Evolutionary conservation across 306 rosid genomes (phyloP).

Genomic region (Vigna reflexopilosa): DNA sequence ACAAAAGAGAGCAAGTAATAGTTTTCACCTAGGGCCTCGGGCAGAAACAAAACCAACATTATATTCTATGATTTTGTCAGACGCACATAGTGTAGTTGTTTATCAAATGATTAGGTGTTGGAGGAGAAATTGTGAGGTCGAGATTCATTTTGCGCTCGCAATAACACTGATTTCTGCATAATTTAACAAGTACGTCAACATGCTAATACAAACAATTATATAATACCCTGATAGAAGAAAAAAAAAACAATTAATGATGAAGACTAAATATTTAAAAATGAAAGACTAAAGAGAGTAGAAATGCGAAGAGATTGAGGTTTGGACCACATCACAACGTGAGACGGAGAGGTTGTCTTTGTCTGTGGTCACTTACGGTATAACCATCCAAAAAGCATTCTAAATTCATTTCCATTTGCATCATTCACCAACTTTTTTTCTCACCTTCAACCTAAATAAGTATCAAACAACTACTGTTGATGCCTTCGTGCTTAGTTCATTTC

Average conservation of each 20-base stretch:
- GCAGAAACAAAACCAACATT: slow-evolving; percentile 10
- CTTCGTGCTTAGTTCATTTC: slow-evolving; percentile 19
- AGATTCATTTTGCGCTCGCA: slow-evolving; percentile 37
- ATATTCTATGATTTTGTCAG: slow-evolving; percentile 30
- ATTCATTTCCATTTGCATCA: neutral
- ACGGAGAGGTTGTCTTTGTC: slow-evolving; percentile 39
- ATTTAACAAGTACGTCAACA: neutral
- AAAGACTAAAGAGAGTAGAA: neutral
- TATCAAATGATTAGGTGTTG: slow-evolving; percentile 42
- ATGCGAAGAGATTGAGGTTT: neutral
- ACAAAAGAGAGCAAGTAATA: neutral
- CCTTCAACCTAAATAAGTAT: no score
- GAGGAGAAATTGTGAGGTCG: slow-evolving; percentile 25
- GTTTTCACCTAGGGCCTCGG: neutral
- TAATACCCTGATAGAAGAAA: neutral
- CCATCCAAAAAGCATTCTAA: slow-evolving; percentile 44
- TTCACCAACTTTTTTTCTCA: slow-evolving; percentile 16
- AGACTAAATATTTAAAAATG: neutral
- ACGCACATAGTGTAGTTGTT: neutral
- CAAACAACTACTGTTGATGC: neutral
- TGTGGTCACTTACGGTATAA: slow-evolving; percentile 18
- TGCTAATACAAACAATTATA: neutral
- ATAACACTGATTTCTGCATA: slow-evolving; percentile 20
- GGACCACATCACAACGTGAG: slow-evolving; percentile 46
- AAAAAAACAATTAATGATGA: neutral